A percentile compares a stretch with the other conserved stretches of the same genome.
phyloP scores from a whole-genome alignment of 768 basidiomycete species.

The Dacryopinax spathularia region DNA sequence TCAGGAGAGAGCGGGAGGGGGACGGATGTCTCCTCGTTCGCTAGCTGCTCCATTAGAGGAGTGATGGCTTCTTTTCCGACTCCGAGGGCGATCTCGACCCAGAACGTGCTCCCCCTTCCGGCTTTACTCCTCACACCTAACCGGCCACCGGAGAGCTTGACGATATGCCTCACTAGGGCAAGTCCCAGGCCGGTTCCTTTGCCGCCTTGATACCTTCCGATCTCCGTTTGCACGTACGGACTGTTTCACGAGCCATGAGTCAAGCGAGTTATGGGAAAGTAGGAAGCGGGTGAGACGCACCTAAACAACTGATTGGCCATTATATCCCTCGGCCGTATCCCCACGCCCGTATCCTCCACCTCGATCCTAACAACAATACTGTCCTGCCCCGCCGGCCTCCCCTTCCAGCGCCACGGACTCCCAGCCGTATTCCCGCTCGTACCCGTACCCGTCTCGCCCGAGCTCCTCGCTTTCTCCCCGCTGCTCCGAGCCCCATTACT shows the following conservation, averaged over 20 bases:
- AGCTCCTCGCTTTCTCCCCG: not conserved
- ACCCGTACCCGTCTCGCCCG: not conserved
- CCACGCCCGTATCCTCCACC: constrained; percentile 56
- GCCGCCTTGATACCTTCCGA: constrained; percentile 29
- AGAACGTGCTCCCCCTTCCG: constrained; percentile 65
- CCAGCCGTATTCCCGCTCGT: not conserved
- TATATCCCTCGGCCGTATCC: constrained; percentile 51
- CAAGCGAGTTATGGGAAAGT: constrained; percentile 19
- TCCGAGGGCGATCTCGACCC: constrained; percentile 53
- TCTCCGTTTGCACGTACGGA: constrained; percentile 20
- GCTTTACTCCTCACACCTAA: constrained; percentile 26
- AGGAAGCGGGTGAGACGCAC: constrained; percentile 51
- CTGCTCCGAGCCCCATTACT: not conserved
- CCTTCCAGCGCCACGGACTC: not conserved
- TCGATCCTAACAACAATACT: constrained; percentile 53
- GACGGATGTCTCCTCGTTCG: not conserved
- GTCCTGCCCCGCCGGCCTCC: not conserved
- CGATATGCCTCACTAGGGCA: constrained; percentile 64
- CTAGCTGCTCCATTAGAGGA: not conserved
- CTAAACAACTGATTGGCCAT: constrained; percentile 11
- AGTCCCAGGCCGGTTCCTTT: constrained; percentile 58
- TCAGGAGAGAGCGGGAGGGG: no score
- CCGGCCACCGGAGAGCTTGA: constrained; percentile 58
- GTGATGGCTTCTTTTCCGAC: constrained; percentile 12
- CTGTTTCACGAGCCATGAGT: constrained; percentile 32